Evolutionary conservation across 768 basidiomycete species (phyloP).

Genomic region (Collybia mongolica): DNA sequence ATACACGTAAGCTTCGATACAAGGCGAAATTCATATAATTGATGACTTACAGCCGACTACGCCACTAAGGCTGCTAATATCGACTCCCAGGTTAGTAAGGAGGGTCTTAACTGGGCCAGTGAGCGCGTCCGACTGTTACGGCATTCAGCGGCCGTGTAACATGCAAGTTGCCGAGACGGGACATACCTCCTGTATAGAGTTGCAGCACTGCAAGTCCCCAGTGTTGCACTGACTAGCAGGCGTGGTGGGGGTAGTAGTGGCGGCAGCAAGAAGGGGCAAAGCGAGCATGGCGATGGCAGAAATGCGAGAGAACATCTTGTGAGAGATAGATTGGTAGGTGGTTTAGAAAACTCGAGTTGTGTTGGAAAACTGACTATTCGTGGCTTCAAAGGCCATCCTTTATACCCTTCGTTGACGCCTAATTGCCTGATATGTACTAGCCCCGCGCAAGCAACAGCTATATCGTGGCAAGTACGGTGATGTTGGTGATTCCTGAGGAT

Average conservation of each 20-base stretch:
- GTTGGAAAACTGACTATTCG: too few species aligned
- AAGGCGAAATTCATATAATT: not conserved
- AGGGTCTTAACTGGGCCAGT: slow-evolving; percentile 2
- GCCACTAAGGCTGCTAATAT: slow-evolving; percentile 13
- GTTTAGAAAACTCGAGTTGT: too few species aligned
- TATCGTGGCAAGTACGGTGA: too few species aligned
- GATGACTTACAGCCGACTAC: slow-evolving; percentile 14
- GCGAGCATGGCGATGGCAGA: slow-evolving; percentile 20
- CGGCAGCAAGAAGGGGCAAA: slow-evolving; percentile 24
- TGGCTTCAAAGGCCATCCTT: too few species aligned
- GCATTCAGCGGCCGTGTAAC: too few species aligned
- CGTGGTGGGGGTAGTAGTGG: slow-evolving; percentile 11
- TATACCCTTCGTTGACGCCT: too few species aligned
- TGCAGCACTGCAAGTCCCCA: slow-evolving; percentile 28
- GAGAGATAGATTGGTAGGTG: too few species aligned
- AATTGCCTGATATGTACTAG: too few species aligned
- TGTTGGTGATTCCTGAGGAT: too few species aligned
- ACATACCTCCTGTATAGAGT: slow-evolving; percentile 18
- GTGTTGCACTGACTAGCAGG: slow-evolving; percentile 24
- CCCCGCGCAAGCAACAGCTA: too few species aligned
- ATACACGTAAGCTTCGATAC: not conserved
- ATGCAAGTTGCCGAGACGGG: too few species aligned
- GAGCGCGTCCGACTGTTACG: slow-evolving; percentile 13
- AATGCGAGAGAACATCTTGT: too few species aligned
- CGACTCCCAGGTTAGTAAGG: slow-evolving; percentile 25